Evolutionary conservation across 2,329 filamentous ascomycete genomes (phyloP), one percentile per base, ranked within the genome.

Genomic region (Colletotrichum graminicola): DNA sequence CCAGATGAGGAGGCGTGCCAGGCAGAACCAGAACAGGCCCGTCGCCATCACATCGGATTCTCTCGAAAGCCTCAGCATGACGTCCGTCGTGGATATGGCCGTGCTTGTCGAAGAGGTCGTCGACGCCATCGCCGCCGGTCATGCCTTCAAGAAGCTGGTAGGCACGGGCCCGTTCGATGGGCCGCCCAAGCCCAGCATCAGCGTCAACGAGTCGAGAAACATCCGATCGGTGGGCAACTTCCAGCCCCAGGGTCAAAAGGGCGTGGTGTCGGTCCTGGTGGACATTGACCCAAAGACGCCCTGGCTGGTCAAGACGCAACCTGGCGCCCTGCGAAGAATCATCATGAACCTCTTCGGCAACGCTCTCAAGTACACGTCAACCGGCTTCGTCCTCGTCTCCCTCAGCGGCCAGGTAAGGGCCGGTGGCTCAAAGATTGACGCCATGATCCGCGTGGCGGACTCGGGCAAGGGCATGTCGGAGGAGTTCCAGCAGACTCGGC

Each of bases 261-360:
- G 75, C 7, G 73, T 76, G 0, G 77, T 88, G 1, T 83, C 83
- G 6, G 82, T 90, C 29, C 80, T 88, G 34, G 76, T 90, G 7
- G 84, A 90, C 73, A 84, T 90, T 10, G 79, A 82, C 10, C 82
- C 75, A 73, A 82, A 26, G 76, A 81, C 61, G 72, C 82, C 75
- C 23, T 90, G 88, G 88, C 77, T 82, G 21, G 87, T 90, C 64
- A 80, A 82, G 5, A 85, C 87, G 3, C 85, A 90, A 57, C 84
- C 87, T 0, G 88, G 88, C 4, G 82, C 81, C 1, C 75, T 83
- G 10, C 79, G 82, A n/a, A 82, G 88, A 10, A 85, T 91, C 57
- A 83, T 91, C 59, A 90, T 90, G 88, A 91, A 91, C 67, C 75
- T 91, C 0, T 87, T 90, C 52, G 87, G 87, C 11, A 91, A 91